phyloP scores from a whole-genome alignment of 768 basidiomycete species.

The Stropharia rugosoannulata region DNA sequence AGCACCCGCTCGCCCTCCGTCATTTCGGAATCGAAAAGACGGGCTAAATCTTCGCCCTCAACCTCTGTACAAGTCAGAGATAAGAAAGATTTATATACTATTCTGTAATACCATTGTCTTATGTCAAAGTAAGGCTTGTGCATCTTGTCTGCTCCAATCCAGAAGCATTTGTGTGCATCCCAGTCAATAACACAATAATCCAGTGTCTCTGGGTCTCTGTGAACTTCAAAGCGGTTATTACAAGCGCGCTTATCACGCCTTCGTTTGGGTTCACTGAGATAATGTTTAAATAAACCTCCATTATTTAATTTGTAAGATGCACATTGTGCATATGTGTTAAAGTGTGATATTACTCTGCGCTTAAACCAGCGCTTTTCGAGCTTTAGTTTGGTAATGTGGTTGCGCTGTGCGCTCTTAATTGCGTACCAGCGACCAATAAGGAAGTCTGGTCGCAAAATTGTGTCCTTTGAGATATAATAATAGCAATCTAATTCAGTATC shows the following conservation, averaged over 20 bases:
- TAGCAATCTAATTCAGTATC: not conserved
- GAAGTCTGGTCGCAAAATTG: not conserved
- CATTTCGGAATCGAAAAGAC: not conserved
- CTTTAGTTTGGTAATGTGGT: not conserved
- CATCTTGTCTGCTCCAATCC: not conserved
- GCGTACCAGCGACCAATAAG: slow-evolving; percentile 9
- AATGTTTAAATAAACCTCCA: not conserved
- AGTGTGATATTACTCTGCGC: not conserved
- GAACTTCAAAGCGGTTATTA: not conserved
- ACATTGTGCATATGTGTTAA: not conserved
- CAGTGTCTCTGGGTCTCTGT: not conserved
- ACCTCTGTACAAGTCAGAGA: not conserved
- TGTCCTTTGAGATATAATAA: not conserved
- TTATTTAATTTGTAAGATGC: not conserved
- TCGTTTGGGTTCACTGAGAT: not conserved
- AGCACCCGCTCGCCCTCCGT: not conserved
- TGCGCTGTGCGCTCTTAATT: not conserved
- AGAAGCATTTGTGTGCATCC: not conserved
- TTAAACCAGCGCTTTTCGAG: slow-evolving; percentile 3
- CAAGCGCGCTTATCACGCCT: not conserved
- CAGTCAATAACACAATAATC: not conserved
- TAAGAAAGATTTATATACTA: not conserved
- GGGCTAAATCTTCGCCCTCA: not conserved
- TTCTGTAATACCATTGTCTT: not conserved
- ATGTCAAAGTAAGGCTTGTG: not conserved